Base-by-base conservation (phyloP, 495 filamentous ascomycete genomes). In the Bacidia gigantensis region DNA sequence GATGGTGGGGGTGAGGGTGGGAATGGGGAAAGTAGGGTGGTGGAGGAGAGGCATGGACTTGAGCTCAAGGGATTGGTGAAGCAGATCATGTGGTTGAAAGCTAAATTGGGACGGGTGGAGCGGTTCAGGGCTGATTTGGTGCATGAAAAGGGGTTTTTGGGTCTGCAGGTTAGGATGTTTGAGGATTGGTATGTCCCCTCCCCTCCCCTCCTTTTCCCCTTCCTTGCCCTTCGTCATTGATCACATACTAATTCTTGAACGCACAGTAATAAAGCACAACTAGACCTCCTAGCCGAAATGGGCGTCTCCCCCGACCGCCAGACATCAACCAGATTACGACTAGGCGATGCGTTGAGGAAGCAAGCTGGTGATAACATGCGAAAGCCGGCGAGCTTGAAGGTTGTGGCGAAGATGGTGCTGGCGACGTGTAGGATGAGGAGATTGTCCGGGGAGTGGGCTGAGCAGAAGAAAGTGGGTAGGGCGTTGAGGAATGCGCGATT, bases 31-130 rank as follows among this genome's bases (percentile, higher is more conserved):
- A 71, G 72, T 50, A 70, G 75, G 46, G 89, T 95, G 57, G 75
- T 76, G 55, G 84, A 82, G 59, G 93, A 98, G 67, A 70, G 74
- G 47, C 89, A 95, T 57, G 75, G 76, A 54, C 83, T 82, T 58
- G 93, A 97, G 67, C 73, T 95, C 26, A 76, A 79, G 45, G 89
- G 89, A 11, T 71, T 98, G 62, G 78, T 77, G 54, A 83, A 89
- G 67, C 88, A 95, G 65, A 90, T 96, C 58, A 73, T 88, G 56
- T 98, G 85, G 81, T 77, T 97, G 53, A 75, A 82, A 53, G 87
- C 86, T 3, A 77, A 81, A 47, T 81, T 82, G 64, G 73, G 77
- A 62, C 76, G 92, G 21, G 90, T 95, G 68, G 79, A 84, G 59
- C 79, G 75, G 49, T 82, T 97, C 67, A 73, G 92, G 44, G 73